Evolutionary conservation across 148 eudicot genomes (phyloP).

Genomic region (Pharnaceum exiguum): DNA sequence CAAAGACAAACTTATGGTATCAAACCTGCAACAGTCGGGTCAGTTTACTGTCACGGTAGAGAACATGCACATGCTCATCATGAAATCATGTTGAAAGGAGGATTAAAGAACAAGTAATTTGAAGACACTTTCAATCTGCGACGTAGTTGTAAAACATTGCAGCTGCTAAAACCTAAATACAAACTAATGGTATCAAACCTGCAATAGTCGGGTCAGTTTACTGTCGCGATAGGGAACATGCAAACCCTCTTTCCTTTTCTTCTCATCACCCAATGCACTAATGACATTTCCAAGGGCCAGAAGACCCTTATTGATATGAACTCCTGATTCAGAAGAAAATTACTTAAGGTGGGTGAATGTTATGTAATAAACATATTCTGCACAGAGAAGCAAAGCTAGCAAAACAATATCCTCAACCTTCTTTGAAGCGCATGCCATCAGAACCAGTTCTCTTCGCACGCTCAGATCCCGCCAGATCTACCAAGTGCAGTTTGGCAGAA

Average conservation of each 20-base stretch:
- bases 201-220: slow-evolving; percentile 94
- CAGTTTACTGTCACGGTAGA: slow-evolving; percentile 97
- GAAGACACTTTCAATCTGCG: too few species aligned
- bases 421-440: slow-evolving; percentile 99
- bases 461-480: slow-evolving; percentile 99
- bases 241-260: slow-evolving; percentile 86
- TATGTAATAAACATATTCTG: slow-evolving; percentile 12
- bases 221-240: slow-evolving; percentile 99
- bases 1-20: slow-evolving; percentile 1
- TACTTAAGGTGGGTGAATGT: not conserved
- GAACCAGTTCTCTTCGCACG: slow-evolving; percentile 98
- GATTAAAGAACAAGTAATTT: too few species aligned
- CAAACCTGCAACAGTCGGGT: slow-evolving; percentile 95
- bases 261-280: slow-evolving; percentile 98
- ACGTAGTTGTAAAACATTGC: not conserved
- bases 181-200: slow-evolving; percentile 45
- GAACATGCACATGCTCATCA: slow-evolving; percentile 94
- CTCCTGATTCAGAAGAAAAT: slow-evolving; percentile 47
- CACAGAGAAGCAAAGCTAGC: not conserved
- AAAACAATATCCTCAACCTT: slow-evolving; percentile 42
- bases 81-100: too few species aligned
- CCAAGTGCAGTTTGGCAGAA: slow-evolving; percentile 94
- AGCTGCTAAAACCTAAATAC: not conserved
- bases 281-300: slow-evolving; percentile 98
- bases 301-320: slow-evolving; percentile 97